Evolutionary conservation across 768 basidiomycete species (phyloP).

Genomic region (Postia placenta): DNA sequence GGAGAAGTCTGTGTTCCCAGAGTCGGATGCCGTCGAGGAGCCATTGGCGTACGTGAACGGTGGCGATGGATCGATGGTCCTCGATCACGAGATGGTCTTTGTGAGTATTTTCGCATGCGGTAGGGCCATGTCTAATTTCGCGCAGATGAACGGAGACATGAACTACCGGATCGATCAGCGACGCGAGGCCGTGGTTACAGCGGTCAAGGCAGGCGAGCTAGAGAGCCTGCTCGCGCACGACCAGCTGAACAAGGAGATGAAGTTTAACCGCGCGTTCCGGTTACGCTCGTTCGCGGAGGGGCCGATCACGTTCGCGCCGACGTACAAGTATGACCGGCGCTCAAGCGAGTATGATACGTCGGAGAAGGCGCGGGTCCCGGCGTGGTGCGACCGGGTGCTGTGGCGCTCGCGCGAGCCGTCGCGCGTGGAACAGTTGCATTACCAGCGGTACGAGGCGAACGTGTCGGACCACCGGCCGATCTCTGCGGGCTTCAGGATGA

Average conservation of each 20-base stretch:
- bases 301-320: constrained; percentile 77
- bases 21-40: constrained; percentile 40
- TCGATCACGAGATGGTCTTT: constrained; percentile 94
- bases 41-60: constrained; percentile 76
- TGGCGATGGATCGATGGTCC: constrained; percentile 86
- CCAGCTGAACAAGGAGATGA: constrained; percentile 87
- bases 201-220: constrained; percentile 63
- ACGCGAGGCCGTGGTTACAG: constrained; percentile 71
- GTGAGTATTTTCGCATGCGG: constrained; percentile 36
- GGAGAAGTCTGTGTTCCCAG: constrained; percentile 61
- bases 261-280: constrained; percentile 81
- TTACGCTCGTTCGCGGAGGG: constrained; percentile 80
- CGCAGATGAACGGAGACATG: constrained; percentile 84
- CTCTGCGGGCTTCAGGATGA: constrained; percentile 69
- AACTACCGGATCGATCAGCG: constrained; percentile 97
- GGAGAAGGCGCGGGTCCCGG: constrained; percentile 83
- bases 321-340: constrained; percentile 90
- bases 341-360: constrained; percentile 80
- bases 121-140: neutral
- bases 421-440: constrained; percentile 63
- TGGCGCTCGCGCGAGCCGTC: constrained; percentile 56
- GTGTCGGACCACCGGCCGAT: constrained; percentile 91
- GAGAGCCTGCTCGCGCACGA: constrained; percentile 66
- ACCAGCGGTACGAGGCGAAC: constrained; percentile 79
- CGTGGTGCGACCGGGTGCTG: constrained; percentile 95